Evolutionary conservation across 2,329 filamentous ascomycete species (phyloP), one percentile per base, ranked within the genome.

Genomic region (Emergomyces pasteurianus): DNA sequence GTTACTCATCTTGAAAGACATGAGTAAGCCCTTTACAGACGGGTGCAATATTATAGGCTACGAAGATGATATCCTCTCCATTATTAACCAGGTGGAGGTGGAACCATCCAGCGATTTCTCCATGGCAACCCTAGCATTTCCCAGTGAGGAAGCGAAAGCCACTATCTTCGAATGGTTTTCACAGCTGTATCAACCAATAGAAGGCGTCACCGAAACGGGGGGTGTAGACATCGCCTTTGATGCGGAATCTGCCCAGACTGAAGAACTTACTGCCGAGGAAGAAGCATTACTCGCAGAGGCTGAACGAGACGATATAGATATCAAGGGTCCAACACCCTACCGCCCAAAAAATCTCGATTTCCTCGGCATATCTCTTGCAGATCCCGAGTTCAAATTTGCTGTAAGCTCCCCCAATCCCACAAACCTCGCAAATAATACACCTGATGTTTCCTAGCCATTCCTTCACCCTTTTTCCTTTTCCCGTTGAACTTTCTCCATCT

Each of bases 371-470:
- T 75, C 80, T 2, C 71, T 94, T 34, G 71, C 75, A 21, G 81
- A 89, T 65, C 73, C 78, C 1, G 72, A 78, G 47, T 70, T 88
- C 65, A 90, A 89, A 71, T 92, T 94, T 77, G 84, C 85, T 61
- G 89, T 94, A 81, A 65, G 86, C 80, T 63, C 42, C 46, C 21
- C 8, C 43, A 36, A 36, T 16, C 16, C 50, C 18, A 47, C 52
- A 18, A 2, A 21, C 9, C 5, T n/a, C 26, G 10, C 3, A 47
- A 26, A 23, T 47, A 23, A 47, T 54, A 36, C 12, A 58, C 28
- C 2, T 58, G 26, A 1, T 12, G 8, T 9, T 4, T 2, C 23
- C 23, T n/a, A 6, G 12, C 14, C 12, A 9, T 34, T 34, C 34
- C 28, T 2, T n/a, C 6, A 16, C 16, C 8, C 12, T 31, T 2